These are phyloP conservation scores for Kernera saxatilis DNA, from an alignment of 345 rosid species.

Conservation along the genomic window DNA sequence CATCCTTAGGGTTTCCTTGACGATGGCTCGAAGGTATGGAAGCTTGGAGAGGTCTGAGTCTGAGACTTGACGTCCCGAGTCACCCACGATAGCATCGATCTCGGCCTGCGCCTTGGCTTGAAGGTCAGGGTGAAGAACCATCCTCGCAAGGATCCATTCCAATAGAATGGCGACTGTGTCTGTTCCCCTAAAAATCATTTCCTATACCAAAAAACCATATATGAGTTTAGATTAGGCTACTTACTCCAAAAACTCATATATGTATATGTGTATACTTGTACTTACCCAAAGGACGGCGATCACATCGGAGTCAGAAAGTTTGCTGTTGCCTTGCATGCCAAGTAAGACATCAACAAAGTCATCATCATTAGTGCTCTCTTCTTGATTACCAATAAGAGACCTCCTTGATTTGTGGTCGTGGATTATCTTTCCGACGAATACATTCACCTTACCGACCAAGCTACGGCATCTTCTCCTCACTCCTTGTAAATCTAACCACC, in stretches of 20 bases:
- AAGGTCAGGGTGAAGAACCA: constrained; percentile 55
- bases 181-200: constrained; percentile 88
- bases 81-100: constrained; percentile 37
- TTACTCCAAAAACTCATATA: not conserved
- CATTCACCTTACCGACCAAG: constrained; percentile 42
- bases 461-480: constrained; percentile 39
- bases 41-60: constrained; percentile 58
- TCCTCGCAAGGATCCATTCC: constrained; percentile 85
- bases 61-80: constrained; percentile 15
- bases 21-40: constrained; percentile 53
- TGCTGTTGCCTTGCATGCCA: constrained; percentile 38
- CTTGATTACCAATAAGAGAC: constrained; percentile 3
- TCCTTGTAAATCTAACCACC: constrained; percentile 41
- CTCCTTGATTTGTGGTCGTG: constrained; percentile 46
- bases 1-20: constrained; percentile 74
- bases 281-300: constrained; percentile 52
- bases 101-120: constrained; percentile 64
- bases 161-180: constrained; percentile 77
- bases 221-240: not conserved
- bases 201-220: constrained; percentile 32
- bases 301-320: constrained; percentile 43
- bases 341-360: constrained; percentile 53
- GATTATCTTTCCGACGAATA: constrained; percentile 54
- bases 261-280: not conserved
- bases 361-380: not conserved